Conservation (phyloP, 305 asterid species). For the Plantago lanceolata region DNA sequence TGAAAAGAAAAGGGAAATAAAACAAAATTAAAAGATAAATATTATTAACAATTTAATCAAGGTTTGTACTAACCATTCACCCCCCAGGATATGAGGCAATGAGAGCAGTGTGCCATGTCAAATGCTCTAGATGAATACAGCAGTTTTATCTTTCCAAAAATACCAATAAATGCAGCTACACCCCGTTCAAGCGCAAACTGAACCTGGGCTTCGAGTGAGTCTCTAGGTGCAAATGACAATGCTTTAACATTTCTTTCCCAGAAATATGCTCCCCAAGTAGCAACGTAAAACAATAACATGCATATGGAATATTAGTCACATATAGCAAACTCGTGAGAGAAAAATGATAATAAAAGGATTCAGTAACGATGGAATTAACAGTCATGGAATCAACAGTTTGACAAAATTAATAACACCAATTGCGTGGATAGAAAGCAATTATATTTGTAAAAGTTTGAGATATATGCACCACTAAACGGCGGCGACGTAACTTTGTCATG, state of each 20-base stretch:
- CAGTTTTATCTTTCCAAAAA: slow-evolving; percentile 60
- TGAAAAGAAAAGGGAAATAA: too few relatives aligned
- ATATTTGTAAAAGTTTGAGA: too few relatives aligned
- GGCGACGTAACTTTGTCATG: too few relatives aligned
- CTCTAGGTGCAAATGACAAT: slow-evolving; percentile 80
- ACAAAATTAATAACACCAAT: too few relatives aligned
- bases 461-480: too few relatives aligned
- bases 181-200: slow-evolving; percentile 85
- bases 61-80: slow-evolving; percentile 41
- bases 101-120: slow-evolving; percentile 81
- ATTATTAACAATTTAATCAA: neutral
- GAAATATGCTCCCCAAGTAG: slow-evolving; percentile 83
- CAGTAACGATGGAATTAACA: neutral
- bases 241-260: slow-evolving; percentile 65
- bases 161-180: slow-evolving; percentile 74
- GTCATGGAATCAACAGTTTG: too few relatives aligned
- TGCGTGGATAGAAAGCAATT: too few relatives aligned
- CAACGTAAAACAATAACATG: slow-evolving; percentile 41
- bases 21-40: too few relatives aligned
- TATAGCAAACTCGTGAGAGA: neutral
- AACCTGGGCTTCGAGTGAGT: slow-evolving; percentile 76
- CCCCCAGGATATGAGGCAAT: slow-evolving; percentile 78
- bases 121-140: slow-evolving; percentile 70
- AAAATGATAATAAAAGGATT: neutral
- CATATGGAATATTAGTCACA: slow-evolving; percentile 5